Base-by-base conservation (phyloP, 1,284 basidiomycete genomes). In the Cryptococcus deneoformans region DNA sequence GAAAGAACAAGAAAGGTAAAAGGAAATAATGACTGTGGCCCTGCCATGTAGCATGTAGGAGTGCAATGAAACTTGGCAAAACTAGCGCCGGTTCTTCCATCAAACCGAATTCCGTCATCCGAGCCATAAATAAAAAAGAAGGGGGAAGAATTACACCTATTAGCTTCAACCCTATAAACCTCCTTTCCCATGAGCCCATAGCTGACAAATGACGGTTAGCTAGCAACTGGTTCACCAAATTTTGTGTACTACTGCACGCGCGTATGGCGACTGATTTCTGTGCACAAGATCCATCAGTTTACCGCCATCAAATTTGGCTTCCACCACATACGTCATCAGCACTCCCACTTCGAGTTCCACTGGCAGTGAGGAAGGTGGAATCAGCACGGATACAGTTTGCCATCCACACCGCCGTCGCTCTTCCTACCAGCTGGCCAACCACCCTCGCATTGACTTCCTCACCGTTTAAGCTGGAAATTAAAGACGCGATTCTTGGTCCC, bases 1-100 rank as follows among this genome's bases (percentile, higher is more conserved):
- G 55, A 4, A 69, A 69, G 50, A 62, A 61, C 16, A 69, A 68
- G 60, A 67, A 67, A 51, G 62, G 63, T 24, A 20, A 67, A 64
- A 69, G 62, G 46, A 68, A 63, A 59, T 62, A 37, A 42, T 29
- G 29, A 29, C 5, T 29, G 29, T 29, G 29, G 29, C 29, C 29
- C 5, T 29, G 29, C 29, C 29, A 29, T 29, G 29, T 5, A 29
- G 29, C 29, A 29, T 29, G 29, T 29, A 29, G 29, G 29, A 29
- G 29, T 29, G 29, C 5, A 29, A 16, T 37, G 47, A 39, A 34
- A 20, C 20, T 37, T 11, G 16, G 12, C 20, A n/a, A 12, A 29
- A 39, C 20, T 16, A 12, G 9, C 40, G 14, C 11, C 24, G 29
- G 16, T 40, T 16, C 29, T 40, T 24, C 9, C 50, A 20, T 38